Conservation (phyloP, 2,329 filamentous ascomycete genomes). For the Cryphonectria carpinicola region DNA sequence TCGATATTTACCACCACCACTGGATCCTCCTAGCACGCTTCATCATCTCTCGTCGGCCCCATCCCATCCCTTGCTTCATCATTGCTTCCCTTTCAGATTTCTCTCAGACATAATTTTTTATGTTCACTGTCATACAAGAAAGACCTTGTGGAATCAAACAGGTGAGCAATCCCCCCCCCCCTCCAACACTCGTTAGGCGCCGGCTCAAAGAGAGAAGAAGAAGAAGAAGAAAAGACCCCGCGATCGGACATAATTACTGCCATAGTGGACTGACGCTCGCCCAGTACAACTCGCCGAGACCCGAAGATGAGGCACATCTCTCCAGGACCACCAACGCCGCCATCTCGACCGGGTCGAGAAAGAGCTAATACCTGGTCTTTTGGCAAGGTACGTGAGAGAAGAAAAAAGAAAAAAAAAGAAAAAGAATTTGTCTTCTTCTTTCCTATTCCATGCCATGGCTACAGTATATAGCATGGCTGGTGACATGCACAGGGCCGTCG, state of each 20-base stretch:
- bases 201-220: not conserved
- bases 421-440: constrained; percentile 1
- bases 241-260: not conserved
- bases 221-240: constrained; percentile 7
- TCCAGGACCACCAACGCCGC: constrained; percentile 26
- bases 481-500: not conserved
- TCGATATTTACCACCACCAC: not conserved
- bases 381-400: constrained; percentile 24
- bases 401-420: not conserved
- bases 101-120: not conserved
- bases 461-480: not conserved
- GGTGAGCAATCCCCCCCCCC: not conserved
- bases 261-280: constrained; percentile 24
- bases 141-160: not conserved
- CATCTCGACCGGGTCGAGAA: constrained; percentile 16
- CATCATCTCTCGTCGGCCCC: not conserved
- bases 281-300: constrained; percentile 5
- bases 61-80: not conserved
- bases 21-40: not conserved
- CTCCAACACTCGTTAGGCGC: constrained; percentile 2
- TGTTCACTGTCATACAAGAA: not conserved
- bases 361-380: constrained; percentile 29
- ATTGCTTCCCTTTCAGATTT: not conserved
- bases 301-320: constrained; percentile 28
- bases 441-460: not conserved